Evolutionary conservation across 2,329 filamentous ascomycete genomes (phyloP).

Genomic region (Ceratocystis colombiana): DNA sequence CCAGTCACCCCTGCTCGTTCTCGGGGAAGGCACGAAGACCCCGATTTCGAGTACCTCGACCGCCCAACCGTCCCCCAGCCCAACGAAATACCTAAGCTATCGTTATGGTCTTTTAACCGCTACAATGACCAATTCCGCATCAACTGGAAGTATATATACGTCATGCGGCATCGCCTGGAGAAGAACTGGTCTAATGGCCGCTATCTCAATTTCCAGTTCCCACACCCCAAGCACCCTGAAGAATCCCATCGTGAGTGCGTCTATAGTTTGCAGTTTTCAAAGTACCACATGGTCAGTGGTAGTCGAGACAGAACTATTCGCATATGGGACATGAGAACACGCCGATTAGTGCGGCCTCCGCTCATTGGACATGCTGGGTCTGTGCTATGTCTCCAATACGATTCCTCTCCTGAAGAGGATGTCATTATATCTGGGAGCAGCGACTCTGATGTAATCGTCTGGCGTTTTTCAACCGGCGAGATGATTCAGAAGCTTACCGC

Average conservation of each 20-base stretch:
- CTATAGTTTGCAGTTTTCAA: constrained; percentile 83
- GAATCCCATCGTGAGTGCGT: constrained; percentile 90
- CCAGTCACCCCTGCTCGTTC: background rate
- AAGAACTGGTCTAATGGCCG: constrained; percentile 82
- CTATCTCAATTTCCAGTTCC: constrained; percentile 79
- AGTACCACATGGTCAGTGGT: constrained; percentile 80
- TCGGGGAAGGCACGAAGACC: constrained; percentile 26
- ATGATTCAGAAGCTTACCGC: constrained; percentile 63
- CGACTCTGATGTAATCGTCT: constrained; percentile 81
- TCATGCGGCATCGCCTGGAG: constrained; percentile 73
- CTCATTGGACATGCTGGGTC: constrained; percentile 71
- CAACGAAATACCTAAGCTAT: constrained; percentile 15
- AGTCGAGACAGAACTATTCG: constrained; percentile 81
- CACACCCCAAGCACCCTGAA: constrained; percentile 65
- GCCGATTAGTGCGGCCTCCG: constrained; percentile 63
- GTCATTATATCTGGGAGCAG: constrained; percentile 93
- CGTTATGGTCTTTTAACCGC: constrained; percentile 15
- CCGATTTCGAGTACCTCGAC: constrained; percentile 14
- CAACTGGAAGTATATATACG: constrained; percentile 91
- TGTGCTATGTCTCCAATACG: constrained; percentile 90
- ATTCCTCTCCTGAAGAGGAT: constrained; percentile 76
- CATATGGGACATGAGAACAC: constrained; percentile 80
- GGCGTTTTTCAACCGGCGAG: constrained; percentile 85
- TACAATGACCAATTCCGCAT: constrained; percentile 47
- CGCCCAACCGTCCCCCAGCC: constrained; percentile 18